A percentile compares a stretch with the other conserved stretches of the same genome.
phyloP scores from a whole-genome alignment of 345 rosid genomes.

The Iberis pinnata region DNA sequence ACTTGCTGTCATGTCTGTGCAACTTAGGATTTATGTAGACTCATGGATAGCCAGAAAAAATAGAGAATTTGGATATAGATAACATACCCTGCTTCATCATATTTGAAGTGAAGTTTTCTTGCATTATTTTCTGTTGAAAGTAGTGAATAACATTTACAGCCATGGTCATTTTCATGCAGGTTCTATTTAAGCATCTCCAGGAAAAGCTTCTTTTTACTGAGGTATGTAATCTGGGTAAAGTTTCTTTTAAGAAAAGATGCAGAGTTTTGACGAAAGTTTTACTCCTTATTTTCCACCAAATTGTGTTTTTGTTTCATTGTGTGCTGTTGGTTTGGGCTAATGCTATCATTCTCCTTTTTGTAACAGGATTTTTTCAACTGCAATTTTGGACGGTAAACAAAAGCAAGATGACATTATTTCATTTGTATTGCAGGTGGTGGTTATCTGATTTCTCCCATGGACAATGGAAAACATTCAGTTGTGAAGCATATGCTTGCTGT shows the following conservation, averaged over 20 bases:
- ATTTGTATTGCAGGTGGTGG: slow-evolving; percentile 70
- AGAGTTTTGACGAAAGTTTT: background rate
- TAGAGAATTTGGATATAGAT: slow-evolving; percentile 11
- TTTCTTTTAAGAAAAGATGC: background rate
- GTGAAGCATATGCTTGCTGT: slow-evolving; percentile 97
- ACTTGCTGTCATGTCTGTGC: background rate
- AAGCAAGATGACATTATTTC: slow-evolving; percentile 15
- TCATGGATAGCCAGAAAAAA: background rate
- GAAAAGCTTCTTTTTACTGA: slow-evolving; percentile 76
- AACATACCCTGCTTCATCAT: background rate
- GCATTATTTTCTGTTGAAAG: background rate
- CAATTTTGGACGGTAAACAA: slow-evolving; percentile 1
- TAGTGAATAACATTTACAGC: slow-evolving; percentile 22
- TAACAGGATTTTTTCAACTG: background rate
- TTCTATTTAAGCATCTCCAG: slow-evolving; percentile 84
- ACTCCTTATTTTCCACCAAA: slow-evolving; percentile 7
- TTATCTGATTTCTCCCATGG: slow-evolving; percentile 73
- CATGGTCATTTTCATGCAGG: slow-evolving; percentile 37
- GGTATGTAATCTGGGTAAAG: slow-evolving; percentile 40
- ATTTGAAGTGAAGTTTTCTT: slow-evolving; percentile 1
- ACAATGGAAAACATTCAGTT: slow-evolving; percentile 64
- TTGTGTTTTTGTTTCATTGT: slow-evolving; percentile 10
- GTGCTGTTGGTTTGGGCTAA: background rate
- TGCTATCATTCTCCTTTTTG: no score
- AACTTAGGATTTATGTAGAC: slow-evolving; percentile 1